Base-by-base conservation (phyloP, 1,284 basidiomycete species). In the Paramarasmius palmivorus region DNA sequence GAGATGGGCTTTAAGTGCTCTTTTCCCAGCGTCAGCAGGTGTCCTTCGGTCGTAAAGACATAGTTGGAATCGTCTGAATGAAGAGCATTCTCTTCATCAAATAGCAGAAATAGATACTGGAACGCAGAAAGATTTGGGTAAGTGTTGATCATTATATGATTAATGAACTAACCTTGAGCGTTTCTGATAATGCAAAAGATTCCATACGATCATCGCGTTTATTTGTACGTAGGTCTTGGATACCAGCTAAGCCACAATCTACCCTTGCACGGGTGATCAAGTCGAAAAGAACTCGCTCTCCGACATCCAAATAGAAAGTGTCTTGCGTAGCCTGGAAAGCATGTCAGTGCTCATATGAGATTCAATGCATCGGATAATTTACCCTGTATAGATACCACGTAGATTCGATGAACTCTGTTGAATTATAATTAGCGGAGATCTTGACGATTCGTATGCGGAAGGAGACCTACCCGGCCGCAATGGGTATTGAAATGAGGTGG, bases 321-420 rank as follows among this genome's bases (percentile, higher is more conserved):
- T 98, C 95, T 50, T 79, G 82, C 2, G 95, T 98, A 17, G 95
- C 95, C 91, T 95, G 25, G 4, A 12, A 6, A 12, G 7, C 35
- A 25, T 4, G 35, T 8, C 37, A 35, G 32, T 2, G 12, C 10
- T 32, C 36, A 36, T 34, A 38, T 19, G 23, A 46, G 60, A 15
- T n/a, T 8, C 49, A 45, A 42, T 53, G 40, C 51, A 55, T 59
- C 37, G 57, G 54, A 39, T 20, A 5, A 72, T 83, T 60, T 63
- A 92, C 93, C 50, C 90, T 81, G 65, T 97, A 95, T 9, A 98
- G 76, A 71, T 95, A 96, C 83, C 94, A 95, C 2, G 92, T 98
- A 22, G 90, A 93, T 70, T 97, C 94, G 55, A 95, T 82, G 61
- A 95, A 94, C 69, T 97, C 94, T 77, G 69, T 2, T 19, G 61